Evolutionary conservation across 2,329 filamentous ascomycete genomes (phyloP).

Genomic region (Niveomyces coronatus): DNA sequence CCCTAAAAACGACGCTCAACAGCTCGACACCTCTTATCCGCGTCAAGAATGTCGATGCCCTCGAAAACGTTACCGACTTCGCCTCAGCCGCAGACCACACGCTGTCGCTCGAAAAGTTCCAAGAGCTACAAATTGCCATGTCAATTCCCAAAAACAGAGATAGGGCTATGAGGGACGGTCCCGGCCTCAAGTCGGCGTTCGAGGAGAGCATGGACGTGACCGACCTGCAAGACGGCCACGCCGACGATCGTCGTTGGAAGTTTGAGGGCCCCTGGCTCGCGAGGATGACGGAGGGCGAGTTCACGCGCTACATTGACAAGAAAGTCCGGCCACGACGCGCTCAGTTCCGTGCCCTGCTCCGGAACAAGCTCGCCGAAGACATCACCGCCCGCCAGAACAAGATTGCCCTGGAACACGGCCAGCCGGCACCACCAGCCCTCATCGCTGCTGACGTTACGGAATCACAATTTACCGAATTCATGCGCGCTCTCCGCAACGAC

Average conservation of each 20-base stretch:
- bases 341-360: slow-evolving; percentile 46
- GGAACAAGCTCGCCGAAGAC: slow-evolving; percentile 35
- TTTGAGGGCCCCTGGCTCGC: slow-evolving; percentile 58
- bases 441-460: slow-evolving; percentile 34
- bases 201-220: slow-evolving; percentile 48
- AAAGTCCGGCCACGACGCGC: slow-evolving; percentile 41
- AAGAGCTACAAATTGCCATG: slow-evolving; percentile 68
- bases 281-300: slow-evolving; percentile 49
- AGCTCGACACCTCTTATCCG: slow-evolving; percentile 66
- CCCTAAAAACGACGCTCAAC: slow-evolving; percentile 61
- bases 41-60: slow-evolving; percentile 69
- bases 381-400: slow-evolving; percentile 28
- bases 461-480: slow-evolving; percentile 38
- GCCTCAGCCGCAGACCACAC: slow-evolving; percentile 72
- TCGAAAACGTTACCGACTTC: slow-evolving; percentile 85
- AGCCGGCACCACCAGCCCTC: slow-evolving; percentile 19
- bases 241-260: slow-evolving; percentile 49
- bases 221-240: slow-evolving; percentile 23
- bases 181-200: slow-evolving; percentile 43
- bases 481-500: slow-evolving; percentile 43
- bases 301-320: slow-evolving; percentile 44
- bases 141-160: slow-evolving; percentile 35
- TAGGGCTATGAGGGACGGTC: slow-evolving; percentile 11
- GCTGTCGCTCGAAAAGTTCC: slow-evolving; percentile 73
- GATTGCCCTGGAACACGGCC: slow-evolving; percentile 29